Evolutionary conservation across 371 early-diverging fungal species (phyloP), one percentile per base, ranked within the genome.

Genomic region (Lichtheimia hyalospora): DNA sequence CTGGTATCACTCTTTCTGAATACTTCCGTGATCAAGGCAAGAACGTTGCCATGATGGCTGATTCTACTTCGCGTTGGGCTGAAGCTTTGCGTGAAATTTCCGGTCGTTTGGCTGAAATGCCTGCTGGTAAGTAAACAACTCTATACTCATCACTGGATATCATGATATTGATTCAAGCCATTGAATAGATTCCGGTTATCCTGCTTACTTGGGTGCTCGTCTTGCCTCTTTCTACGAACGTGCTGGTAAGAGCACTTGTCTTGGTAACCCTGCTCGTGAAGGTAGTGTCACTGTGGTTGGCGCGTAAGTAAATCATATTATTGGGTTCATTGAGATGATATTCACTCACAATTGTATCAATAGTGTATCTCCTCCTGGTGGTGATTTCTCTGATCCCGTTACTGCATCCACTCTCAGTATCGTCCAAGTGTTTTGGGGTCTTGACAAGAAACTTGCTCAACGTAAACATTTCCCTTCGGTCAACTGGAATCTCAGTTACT

Each of bases 21-120:
- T 99, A 99, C 86, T 99, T 99, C 94, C 94, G 99, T 85, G 99
- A 99, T 81, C 98, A 98, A 81, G 99, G 99, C 70, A 94, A 93
- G 87, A 92, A 99, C 77, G 99, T 99, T 23, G 94, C 99, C 60
- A 99, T 99, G 99, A 99, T 99, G 99, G 99, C 99, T 20, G 99
- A 99, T 83, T 99, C 99, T 5, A 99, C 99, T 39, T 99, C 99
- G 27, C 93, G 99, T 59, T 99, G 99, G 99, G 99, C 99, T 58
- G 99, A 99, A 83, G 99, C 99, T 39, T 84, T 99, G 68, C 93
- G 99, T 87, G 99, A 99, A 85, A 98, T 99, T 80, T 98, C 99
- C 20, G 99, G 99, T 77, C 94, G 99, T 83, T 84, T 99, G 63
- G 99, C 99, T 65, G 99, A 99, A 85, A 99, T 99, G 99, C 99